Evolutionary conservation across 2,329 filamentous ascomycete species (phyloP).

Genomic region (Macroventuria anomochaeta): DNA sequence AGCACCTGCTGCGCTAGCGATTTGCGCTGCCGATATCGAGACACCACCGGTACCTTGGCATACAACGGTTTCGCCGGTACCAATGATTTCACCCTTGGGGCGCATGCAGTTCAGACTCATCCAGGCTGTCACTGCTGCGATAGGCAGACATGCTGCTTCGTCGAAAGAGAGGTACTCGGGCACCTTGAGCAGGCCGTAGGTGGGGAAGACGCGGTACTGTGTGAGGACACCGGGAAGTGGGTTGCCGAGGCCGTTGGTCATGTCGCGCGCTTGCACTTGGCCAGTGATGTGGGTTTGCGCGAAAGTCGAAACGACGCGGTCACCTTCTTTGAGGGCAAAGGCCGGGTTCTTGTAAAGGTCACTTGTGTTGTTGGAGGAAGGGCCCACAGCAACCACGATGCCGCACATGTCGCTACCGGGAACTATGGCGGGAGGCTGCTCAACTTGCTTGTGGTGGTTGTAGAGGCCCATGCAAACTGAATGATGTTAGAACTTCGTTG

Average conservation of each 20-base stretch:
- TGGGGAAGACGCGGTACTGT: constrained; percentile 66
- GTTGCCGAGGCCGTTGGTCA: constrained; percentile 65
- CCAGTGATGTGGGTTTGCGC: constrained; percentile 63
- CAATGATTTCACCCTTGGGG: constrained; percentile 60
- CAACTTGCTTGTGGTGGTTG: constrained; percentile 66
- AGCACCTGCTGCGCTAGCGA: constrained; percentile 52
- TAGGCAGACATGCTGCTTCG: constrained; percentile 66
- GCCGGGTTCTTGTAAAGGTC: constrained; percentile 55
- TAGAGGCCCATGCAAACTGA: constrained; percentile 70
- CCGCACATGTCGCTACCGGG: constrained; percentile 77
- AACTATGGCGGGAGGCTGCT: constrained; percentile 56
- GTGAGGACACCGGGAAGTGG: constrained; percentile 65
- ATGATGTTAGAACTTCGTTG: background rate
- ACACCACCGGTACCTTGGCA: constrained; percentile 56
- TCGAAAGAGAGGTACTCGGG: constrained; percentile 65
- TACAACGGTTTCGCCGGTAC: constrained; percentile 47
- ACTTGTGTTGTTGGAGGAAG: constrained; percentile 45
- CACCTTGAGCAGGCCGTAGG: constrained; percentile 61
- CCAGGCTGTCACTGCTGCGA: constrained; percentile 69
- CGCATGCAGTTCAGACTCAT: constrained; percentile 69
- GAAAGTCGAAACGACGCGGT: constrained; percentile 73
- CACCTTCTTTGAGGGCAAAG: constrained; percentile 53
- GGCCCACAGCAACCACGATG: constrained; percentile 59
- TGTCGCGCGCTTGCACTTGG: constrained; percentile 63
- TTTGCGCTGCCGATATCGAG: constrained; percentile 50